These are phyloP conservation scores for Corallochytrium limacisporum DNA, from an alignment of 78 protist genomes.

Conservation along the genomic window DNA sequence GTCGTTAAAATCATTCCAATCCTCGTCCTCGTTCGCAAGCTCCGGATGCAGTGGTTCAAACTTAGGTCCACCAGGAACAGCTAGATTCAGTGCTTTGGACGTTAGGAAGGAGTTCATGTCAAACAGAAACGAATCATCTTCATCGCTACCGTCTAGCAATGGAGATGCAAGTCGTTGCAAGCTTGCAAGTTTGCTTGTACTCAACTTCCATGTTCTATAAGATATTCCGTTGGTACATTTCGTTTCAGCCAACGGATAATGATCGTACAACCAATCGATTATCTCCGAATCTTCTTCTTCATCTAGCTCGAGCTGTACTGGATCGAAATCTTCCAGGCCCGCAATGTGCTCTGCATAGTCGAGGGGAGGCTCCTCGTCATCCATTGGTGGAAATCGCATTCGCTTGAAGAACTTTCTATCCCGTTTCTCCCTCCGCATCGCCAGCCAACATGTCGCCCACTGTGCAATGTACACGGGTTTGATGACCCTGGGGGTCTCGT, in stretches of 20 bases:
- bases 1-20: conserved; percentile 99
- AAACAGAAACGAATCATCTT: conserved; percentile 90
- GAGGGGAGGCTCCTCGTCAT: conserved; percentile 98
- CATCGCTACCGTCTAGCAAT: conserved; percentile 64
- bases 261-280: conserved; percentile 94
- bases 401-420: conserved; percentile 95
- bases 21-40: conserved; percentile 73
- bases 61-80: conserved; percentile 99
- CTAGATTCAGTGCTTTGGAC: conserved; percentile 95
- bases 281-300: conserved; percentile 86
- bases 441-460: conserved; percentile 99
- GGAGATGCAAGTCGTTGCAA: conserved; percentile 78
- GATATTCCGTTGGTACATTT: conserved; percentile 65
- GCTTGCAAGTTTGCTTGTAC: conserved; percentile 64
- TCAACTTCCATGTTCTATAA: conserved; percentile 73
- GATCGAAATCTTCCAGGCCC: conserved; percentile 88
- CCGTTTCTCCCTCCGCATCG: conserved; percentile 97
- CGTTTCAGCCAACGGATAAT: conserved; percentile 66
- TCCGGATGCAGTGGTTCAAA: conserved; percentile 97
- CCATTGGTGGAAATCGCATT: conserved; percentile 91
- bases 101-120: conserved; percentile 87
- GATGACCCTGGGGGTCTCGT: conserved; percentile 93
- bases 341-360: conserved; percentile 95
- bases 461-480: conserved; percentile 96
- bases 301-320: conserved; percentile 89